These are phyloP conservation scores for Alternaria gansuensis DNA, from an alignment of 2,329 filamentous ascomycete genomes.

Conservation along the genomic window DNA sequence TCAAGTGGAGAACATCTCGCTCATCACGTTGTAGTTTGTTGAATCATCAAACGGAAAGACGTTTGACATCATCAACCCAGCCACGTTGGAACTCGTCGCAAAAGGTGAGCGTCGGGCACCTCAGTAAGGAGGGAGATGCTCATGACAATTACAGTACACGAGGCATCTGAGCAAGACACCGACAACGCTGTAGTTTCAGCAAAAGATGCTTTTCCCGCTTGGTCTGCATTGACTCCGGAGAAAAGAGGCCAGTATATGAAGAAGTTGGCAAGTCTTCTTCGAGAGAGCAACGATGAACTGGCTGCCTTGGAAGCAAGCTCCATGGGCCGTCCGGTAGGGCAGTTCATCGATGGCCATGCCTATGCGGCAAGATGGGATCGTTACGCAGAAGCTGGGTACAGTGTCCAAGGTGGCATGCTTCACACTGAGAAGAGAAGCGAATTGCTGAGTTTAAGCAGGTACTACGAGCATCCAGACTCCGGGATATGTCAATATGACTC, in stretches of 20 bases:
- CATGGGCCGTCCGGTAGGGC: constrained; percentile 84
- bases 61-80: constrained; percentile 78
- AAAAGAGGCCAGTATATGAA: constrained; percentile 42
- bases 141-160: constrained; percentile 49
- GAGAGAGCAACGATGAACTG: constrained; percentile 81
- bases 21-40: constrained; percentile 36
- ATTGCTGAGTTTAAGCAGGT: constrained; percentile 54
- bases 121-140: neutral
- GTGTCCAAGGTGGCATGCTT: constrained; percentile 63
- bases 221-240: constrained; percentile 62
- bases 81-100: constrained; percentile 82
- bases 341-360: constrained; percentile 79
- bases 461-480: constrained; percentile 69
- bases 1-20: neutral
- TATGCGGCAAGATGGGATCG: constrained; percentile 81
- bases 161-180: constrained; percentile 62
- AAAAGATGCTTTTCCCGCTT: constrained; percentile 75
- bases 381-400: constrained; percentile 77
- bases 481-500: constrained; percentile 68
- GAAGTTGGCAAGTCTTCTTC: constrained; percentile 77
- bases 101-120: constrained; percentile 64
- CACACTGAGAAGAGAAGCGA: neutral
- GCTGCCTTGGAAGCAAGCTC: constrained; percentile 84
- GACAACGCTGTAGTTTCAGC: constrained; percentile 74
- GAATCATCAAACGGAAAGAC: constrained; percentile 48